Evolutionary conservation across 495 filamentous ascomycete species (phyloP), one percentile per base, ranked within the genome.

Genomic region (Neurospora sp.): DNA sequence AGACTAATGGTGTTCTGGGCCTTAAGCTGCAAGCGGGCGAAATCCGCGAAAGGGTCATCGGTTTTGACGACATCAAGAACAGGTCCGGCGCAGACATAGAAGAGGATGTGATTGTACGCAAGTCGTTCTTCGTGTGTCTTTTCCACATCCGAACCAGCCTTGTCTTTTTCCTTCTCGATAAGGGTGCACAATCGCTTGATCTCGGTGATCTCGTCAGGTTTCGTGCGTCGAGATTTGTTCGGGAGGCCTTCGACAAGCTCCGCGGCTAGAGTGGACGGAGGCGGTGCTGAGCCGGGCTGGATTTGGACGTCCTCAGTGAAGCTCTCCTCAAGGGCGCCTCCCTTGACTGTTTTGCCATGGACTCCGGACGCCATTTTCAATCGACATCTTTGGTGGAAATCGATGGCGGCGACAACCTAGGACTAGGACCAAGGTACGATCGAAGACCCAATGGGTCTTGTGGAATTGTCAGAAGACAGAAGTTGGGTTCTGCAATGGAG

Each of bases 31-130:
- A 92, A 79, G 39, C 85, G 77, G 7, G 82, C 82, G 7, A 75
- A 80, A 70, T 88, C 80, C 38, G 84, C 83, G 76, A 92, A 92
- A 24, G 90, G 88, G 73, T 92, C 88, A 75, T 91, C 85, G 74
- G 85, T 83, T 28, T 79, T 81, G 5, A 91, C 85, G 42, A 84
- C 84, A 72, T 92, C 92, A 3, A 99, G 81, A 28, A 94, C 92
- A 62, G 93, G 93, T 77, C 92, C 89, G 70, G 92, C 86, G 75
- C 96, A 91, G 74, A 97, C 91, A 75, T 90, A 91, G 40, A 98
- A 90, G 34, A 98, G 86, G 81, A 92, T 91, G 79, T 92, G 90
- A 75, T 95, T 93, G 79, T 94, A 88, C 9, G 89, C 86, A 69
- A 92, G 81, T 74, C 90, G 89, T 71, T 92, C 89, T 73, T 91